Conservation (phyloP, 441 rosid genomes). For the Aquilaria agallochum region DNA sequence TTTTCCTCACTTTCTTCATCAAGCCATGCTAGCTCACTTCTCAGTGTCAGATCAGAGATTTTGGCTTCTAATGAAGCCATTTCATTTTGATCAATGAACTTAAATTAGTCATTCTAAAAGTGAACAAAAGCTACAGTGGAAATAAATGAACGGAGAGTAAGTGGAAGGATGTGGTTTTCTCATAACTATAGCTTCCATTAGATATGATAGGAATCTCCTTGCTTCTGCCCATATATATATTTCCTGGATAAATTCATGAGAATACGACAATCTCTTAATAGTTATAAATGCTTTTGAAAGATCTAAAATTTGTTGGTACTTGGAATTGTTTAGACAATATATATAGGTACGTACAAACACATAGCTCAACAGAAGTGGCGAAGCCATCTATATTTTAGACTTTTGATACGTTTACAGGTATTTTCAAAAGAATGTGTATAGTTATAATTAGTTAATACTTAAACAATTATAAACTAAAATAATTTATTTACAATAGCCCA, state of each 20-base stretch:
- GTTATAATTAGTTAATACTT: too few species aligned
- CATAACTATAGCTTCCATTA: not conserved
- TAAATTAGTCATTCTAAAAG: too few species aligned
- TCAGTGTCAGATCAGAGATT: constrained; percentile 16
- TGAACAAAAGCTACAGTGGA: too few species aligned
- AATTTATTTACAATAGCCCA: too few species aligned
- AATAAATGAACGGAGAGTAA: not conserved
- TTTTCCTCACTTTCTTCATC: constrained; percentile 8
- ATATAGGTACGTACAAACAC: not conserved
- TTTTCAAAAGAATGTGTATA: too few species aligned
- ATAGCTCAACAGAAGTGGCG: too few species aligned
- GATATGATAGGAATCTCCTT: not conserved
- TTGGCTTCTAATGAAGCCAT: constrained; percentile 13
- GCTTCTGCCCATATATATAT: not conserved
- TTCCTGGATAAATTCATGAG: not conserved
- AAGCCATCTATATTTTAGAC: too few species aligned
- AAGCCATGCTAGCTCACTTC: constrained; percentile 3
- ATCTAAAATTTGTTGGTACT: constrained; percentile 16
- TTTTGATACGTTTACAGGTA: too few species aligned
- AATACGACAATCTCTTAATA: constrained; percentile 1
- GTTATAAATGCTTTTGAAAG: constrained; percentile 8
- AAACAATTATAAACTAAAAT: too few species aligned
- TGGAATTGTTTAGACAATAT: constrained; percentile 1
- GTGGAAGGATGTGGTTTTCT: constrained; percentile 2
- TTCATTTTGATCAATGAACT: not conserved